A percentile compares a stretch with the other conserved stretches of the same genome.
Conservation (phyloP, 2,329 filamentous ascomycete genomes). For the Diaporthe vexans region DNA sequence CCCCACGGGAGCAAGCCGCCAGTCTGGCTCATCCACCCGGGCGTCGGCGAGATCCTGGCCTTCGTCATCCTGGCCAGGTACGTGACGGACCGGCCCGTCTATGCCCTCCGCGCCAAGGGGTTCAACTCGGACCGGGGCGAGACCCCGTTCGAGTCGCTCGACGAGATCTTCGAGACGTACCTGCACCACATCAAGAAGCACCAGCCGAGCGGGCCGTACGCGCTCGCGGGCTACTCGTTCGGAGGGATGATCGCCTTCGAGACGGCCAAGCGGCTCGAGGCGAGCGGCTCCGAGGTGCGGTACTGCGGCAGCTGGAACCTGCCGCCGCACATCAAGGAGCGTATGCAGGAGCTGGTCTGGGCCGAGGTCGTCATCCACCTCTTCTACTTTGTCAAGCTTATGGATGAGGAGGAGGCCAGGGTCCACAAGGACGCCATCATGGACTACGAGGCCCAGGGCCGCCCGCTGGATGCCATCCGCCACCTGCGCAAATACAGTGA, state of each 20-base stretch:
- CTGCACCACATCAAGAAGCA: conserved; percentile 52
- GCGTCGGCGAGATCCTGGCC: conserved; percentile 58
- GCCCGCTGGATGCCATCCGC: neutral
- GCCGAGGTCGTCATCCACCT: conserved; percentile 2
- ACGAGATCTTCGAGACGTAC: conserved; percentile 58
- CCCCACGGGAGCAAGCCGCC: conserved; percentile 51
- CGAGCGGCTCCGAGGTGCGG: conserved; percentile 52
- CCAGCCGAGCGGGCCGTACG: conserved; percentile 66
- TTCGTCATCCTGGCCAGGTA: conserved; percentile 56
- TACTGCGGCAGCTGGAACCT: conserved; percentile 63
- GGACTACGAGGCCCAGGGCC: neutral
- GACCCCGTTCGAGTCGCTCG: conserved; percentile 53
- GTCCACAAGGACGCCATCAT: neutral
- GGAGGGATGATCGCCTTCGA: conserved; percentile 66
- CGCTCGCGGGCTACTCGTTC: conserved; percentile 65
- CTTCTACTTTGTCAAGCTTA: conserved; percentile 19
- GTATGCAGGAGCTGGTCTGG: neutral
- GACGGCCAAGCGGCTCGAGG: conserved; percentile 61
- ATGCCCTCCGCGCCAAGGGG: conserved; percentile 60
- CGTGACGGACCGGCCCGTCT: conserved; percentile 58
- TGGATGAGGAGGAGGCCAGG: conserved; percentile 20
- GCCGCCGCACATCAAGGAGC: conserved; percentile 58
- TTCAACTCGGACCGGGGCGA: conserved; percentile 54
- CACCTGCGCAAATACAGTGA: conserved; percentile 36
- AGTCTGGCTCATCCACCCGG: conserved; percentile 58